A percentile compares a stretch with the other conserved stretches of the same genome.
Conservation (phyloP, 2,329 filamentous ascomycete genomes). For the Xylariaceae sp. region DNA sequence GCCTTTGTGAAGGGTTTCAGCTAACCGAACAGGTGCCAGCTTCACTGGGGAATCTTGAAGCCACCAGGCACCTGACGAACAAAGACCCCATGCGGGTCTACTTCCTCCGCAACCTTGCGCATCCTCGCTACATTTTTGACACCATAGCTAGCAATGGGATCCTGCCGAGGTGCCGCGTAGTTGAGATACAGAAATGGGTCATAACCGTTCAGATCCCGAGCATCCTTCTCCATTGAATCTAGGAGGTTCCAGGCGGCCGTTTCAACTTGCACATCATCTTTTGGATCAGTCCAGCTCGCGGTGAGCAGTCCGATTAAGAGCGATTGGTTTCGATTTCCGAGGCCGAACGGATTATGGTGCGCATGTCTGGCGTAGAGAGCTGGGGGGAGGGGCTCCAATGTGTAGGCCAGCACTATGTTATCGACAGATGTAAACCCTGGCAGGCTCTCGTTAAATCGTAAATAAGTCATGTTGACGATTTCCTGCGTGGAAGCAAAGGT, state of each 20-base stretch:
- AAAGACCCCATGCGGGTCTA: slow-evolving; percentile 11
- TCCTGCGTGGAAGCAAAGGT: no score
- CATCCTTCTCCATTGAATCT: slow-evolving; percentile 3
- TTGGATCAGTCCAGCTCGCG: background rate
- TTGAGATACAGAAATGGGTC: slow-evolving; percentile 15
- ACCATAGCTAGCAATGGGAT: slow-evolving; percentile 14
- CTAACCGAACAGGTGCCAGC: no score
- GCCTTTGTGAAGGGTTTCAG: no score
- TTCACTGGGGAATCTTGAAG: slow-evolving; percentile 14
- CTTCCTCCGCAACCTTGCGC: slow-evolving; percentile 1
- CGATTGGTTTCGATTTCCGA: no score
- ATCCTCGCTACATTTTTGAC: background rate
- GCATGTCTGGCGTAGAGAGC: no score
- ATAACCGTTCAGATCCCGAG: slow-evolving; percentile 6
- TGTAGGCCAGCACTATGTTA: no score
- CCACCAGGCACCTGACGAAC: slow-evolving; percentile 10
- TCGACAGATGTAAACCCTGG: no score
- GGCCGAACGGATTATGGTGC: no score
- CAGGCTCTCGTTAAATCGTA: no score
- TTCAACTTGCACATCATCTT: background rate
- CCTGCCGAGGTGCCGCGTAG: slow-evolving; percentile 13
- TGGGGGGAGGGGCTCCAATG: no score
- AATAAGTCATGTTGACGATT: no score
- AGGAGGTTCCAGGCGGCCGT: slow-evolving; percentile 1
- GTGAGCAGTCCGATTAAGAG: background rate